Conservation (phyloP, 139 green algal genomes). For the Desmodesmus armatus region DNA sequence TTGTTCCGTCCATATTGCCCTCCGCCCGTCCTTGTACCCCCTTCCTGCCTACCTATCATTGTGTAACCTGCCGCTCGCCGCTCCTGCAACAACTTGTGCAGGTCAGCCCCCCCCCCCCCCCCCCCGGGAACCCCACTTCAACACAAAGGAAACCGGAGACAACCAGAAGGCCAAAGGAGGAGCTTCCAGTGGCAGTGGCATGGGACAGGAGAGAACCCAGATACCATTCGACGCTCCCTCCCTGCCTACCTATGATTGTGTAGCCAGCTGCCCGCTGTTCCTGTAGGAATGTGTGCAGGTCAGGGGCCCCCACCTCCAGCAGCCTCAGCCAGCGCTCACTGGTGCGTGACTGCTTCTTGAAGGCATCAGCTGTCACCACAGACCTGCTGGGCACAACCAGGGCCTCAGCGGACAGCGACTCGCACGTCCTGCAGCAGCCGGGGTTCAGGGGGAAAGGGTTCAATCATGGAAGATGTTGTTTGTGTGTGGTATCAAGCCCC, state of each 20-base stretch:
- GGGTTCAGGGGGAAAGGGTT: background rate
- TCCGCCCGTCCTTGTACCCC: too few relatives aligned
- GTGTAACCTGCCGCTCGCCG: slow-evolving; percentile 64
- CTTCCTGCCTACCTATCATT: slow-evolving; percentile 70
- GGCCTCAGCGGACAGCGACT: slow-evolving; percentile 55
- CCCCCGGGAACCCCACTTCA: too few relatives aligned
- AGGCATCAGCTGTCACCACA: slow-evolving; percentile 50
- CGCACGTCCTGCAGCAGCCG: slow-evolving; percentile 52
- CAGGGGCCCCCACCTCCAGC: slow-evolving; percentile 45
- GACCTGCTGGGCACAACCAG: slow-evolving; percentile 52
- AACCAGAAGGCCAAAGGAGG: too few relatives aligned
- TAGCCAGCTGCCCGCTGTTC: slow-evolving; percentile 66
- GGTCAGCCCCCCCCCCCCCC: slow-evolving; percentile 43
- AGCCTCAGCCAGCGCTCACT: slow-evolving; percentile 60
- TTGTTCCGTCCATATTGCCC: too few relatives aligned
- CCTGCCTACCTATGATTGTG: slow-evolving; percentile 72
- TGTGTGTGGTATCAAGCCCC: too few relatives aligned
- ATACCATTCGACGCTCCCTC: background rate
- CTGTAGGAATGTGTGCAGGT: slow-evolving; percentile 49
- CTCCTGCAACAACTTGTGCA: slow-evolving; percentile 53
- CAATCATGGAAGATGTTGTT: too few relatives aligned
- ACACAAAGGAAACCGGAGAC: too few relatives aligned
- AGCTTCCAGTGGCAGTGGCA: too few relatives aligned
- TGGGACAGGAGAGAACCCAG: background rate
- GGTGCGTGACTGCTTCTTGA: slow-evolving; percentile 60